Percentiles rank a stretch among this genome's conserved stretches.
Conservation (phyloP, 805 yeast genomes). For the Phaffomyces opuntiae region DNA sequence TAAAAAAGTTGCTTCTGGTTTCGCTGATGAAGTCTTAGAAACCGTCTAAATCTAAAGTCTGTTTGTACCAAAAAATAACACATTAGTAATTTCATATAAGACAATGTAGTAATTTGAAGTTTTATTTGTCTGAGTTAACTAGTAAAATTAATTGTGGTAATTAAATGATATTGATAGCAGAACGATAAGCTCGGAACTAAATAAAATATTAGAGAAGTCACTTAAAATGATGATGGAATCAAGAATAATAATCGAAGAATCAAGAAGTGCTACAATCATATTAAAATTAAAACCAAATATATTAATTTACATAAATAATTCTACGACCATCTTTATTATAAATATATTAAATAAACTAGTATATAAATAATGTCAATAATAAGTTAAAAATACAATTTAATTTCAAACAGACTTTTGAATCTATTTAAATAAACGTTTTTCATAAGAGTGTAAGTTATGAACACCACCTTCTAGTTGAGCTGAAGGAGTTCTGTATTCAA, state of each 20-base stretch:
- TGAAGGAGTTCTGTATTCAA: constrained; percentile 96
- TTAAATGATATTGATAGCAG: too few relatives aligned
- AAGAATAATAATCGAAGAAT: too few relatives aligned
- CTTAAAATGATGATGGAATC: too few relatives aligned
- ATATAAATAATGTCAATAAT: constrained; percentile 1
- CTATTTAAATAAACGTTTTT: constrained; percentile 82
- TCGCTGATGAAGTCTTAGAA: constrained; percentile 98
- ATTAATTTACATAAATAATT: constrained; percentile 1
- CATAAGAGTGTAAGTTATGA: constrained; percentile 91
- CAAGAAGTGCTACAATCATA: not conserved
- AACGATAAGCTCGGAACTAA: too few relatives aligned
- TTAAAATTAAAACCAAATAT: not conserved
- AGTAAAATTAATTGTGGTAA: too few relatives aligned
- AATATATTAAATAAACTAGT: not conserved
- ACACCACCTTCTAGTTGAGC: constrained; percentile 99
- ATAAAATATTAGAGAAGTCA: too few relatives aligned
- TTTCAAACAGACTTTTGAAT: not conserved
- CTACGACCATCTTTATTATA: constrained; percentile 2
- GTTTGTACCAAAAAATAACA: constrained; percentile 6
- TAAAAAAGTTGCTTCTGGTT: constrained; percentile 90
- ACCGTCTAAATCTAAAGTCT: constrained; percentile 56
- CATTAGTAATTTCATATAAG: constrained; percentile 7
- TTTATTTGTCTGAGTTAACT: too few relatives aligned
- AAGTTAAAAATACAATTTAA: not conserved
- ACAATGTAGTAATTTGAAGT: not conserved